Conservation (phyloP, 768 basidiomycete genomes). For the Pleurotus sapidus region DNA sequence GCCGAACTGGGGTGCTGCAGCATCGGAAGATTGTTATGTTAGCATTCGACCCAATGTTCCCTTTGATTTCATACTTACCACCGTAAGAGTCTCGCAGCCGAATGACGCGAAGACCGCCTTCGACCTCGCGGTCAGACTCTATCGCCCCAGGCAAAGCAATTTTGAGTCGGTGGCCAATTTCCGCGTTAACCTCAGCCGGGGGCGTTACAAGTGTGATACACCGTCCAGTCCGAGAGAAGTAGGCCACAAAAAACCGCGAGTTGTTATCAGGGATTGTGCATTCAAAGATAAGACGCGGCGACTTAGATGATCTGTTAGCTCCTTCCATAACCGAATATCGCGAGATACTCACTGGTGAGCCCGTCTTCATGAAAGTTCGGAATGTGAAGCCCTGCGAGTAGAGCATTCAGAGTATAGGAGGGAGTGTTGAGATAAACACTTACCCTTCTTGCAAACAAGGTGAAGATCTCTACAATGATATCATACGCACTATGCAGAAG, state of each 20-base stretch:
- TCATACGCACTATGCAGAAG: slow-evolving; percentile 45
- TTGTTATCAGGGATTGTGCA: slow-evolving; percentile 39
- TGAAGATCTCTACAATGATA: slow-evolving; percentile 60
- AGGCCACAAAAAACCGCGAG: slow-evolving; percentile 62
- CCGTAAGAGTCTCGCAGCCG: slow-evolving; percentile 46
- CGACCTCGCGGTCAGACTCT: slow-evolving; percentile 36
- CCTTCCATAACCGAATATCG: neutral
- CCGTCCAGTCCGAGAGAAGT: slow-evolving; percentile 59
- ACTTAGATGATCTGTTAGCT: neutral
- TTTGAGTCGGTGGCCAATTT: slow-evolving; percentile 36
- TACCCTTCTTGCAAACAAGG: slow-evolving; percentile 58
- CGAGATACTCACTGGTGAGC: slow-evolving; percentile 40
- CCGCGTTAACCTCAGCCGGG: slow-evolving; percentile 37
- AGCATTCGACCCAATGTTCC: too few species aligned
- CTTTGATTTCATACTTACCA: slow-evolving; percentile 16
- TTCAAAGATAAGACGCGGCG: slow-evolving; percentile 8
- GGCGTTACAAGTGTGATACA: slow-evolving; percentile 48
- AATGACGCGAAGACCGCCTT: slow-evolving; percentile 51
- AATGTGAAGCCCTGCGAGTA: slow-evolving; percentile 66
- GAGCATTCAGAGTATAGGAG: slow-evolving; percentile 10
- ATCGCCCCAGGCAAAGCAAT: slow-evolving; percentile 32
- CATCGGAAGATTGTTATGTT: too few species aligned
- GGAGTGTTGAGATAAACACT: slow-evolving; percentile 16
- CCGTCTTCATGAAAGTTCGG: slow-evolving; percentile 57
- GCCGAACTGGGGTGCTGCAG: slow-evolving; percentile 35